Evolutionary conservation across 2,329 filamentous ascomycete species (phyloP).

Genomic region (Diaporthe sp.): DNA sequence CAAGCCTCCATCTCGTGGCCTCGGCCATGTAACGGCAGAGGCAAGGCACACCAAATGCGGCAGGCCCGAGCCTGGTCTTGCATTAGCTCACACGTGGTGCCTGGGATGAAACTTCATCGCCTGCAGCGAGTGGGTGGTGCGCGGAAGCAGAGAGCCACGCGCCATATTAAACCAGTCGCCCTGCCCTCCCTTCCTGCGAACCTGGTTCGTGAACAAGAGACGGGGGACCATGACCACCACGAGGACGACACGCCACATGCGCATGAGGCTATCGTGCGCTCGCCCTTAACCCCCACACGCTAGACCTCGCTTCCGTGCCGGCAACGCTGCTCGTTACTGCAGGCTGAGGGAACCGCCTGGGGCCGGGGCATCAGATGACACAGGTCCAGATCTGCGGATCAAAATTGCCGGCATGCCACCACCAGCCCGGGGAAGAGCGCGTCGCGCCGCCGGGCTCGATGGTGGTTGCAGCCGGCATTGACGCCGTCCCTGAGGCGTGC

Average conservation of each 20-base stretch:
- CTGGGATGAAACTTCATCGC: conserved; percentile 1
- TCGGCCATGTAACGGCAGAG: background rate
- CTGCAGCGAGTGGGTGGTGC: background rate
- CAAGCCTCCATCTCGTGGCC: background rate
- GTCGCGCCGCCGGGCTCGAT: conserved; percentile 10
- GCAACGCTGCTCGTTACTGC: conserved; percentile 1
- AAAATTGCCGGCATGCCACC: conserved; percentile 25
- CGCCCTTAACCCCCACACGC: background rate
- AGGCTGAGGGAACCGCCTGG: conserved; percentile 21
- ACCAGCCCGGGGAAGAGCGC: conserved; percentile 7
- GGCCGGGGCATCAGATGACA: conserved; percentile 5
- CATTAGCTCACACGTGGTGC: conserved; percentile 17
- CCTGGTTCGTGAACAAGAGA: background rate
- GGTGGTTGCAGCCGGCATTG: conserved; percentile 9
- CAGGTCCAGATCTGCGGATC: conserved; percentile 11
- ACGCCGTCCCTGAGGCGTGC: background rate
- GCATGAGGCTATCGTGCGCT: background rate
- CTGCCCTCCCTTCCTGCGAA: background rate
- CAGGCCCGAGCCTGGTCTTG: background rate
- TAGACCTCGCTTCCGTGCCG: conserved; percentile 14
- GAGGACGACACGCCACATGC: background rate
- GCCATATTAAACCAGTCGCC: background rate
- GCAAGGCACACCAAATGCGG: conserved; percentile 14
- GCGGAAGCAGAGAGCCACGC: background rate
- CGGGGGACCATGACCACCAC: background rate